Percentiles rank a stretch among this genome's conserved stretches.
These are phyloP conservation scores for Cenchrus americanus DNA, from an alignment of 176 grass and related monocot genomes.

Conservation along the genomic window DNA sequence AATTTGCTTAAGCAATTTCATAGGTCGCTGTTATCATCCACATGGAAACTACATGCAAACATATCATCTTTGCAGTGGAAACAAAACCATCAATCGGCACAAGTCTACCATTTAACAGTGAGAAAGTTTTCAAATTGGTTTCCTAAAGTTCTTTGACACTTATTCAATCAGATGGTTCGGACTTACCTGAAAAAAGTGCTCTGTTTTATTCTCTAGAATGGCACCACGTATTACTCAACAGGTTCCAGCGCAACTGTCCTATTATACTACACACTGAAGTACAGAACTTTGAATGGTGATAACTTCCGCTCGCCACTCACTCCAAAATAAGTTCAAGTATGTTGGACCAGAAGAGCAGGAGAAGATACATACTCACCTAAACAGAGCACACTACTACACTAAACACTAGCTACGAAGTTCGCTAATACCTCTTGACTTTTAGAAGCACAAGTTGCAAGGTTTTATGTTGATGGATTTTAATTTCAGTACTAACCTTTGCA, in stretches of 20 bases:
- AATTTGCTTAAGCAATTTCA: too few species aligned
- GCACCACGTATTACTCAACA: too few species aligned
- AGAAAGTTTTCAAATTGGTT: background rate
- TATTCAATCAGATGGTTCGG: too few species aligned
- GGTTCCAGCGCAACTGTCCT: too few species aligned
- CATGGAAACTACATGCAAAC: too few species aligned
- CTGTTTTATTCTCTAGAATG: too few species aligned
- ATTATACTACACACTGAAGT: background rate
- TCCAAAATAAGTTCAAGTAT: background rate
- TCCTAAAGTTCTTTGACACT: too few species aligned
- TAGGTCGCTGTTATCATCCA: too few species aligned
- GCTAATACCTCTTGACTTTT: background rate
- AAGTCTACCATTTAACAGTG: background rate
- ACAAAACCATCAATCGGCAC: background rate
- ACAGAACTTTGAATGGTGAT: constrained; percentile 10
- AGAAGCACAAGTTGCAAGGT: constrained; percentile 15
- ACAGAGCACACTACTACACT: too few species aligned
- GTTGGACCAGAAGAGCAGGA: background rate
- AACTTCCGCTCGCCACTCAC: background rate
- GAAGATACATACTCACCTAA: background rate
- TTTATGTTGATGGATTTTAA: constrained; percentile 23
- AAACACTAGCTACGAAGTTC: background rate
- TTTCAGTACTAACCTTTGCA: constrained; percentile 27
- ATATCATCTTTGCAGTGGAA: too few species aligned
- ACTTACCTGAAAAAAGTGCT: too few species aligned